Evolutionary conservation across 805 yeast species (phyloP).

Genomic region (Diddensiella santjacobensis): DNA sequence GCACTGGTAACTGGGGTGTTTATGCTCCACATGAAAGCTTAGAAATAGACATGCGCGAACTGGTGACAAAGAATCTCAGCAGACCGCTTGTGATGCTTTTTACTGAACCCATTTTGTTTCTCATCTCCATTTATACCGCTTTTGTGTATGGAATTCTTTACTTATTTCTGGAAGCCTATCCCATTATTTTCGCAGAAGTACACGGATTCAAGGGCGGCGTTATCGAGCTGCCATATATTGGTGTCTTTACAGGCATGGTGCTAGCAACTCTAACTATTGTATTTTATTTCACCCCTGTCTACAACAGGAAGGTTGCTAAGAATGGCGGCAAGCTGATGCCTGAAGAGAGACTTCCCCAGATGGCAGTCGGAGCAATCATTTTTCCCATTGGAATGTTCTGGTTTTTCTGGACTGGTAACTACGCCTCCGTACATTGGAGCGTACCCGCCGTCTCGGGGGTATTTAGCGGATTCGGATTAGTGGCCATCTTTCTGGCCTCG

Average conservation of each 20-base stretch:
- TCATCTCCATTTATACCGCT: slow-evolving; percentile 64
- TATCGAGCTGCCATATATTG: slow-evolving; percentile 73
- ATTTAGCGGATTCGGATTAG: slow-evolving; percentile 64
- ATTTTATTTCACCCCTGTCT: slow-evolving; percentile 49
- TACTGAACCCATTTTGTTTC: slow-evolving; percentile 65
- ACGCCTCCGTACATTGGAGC: slow-evolving; percentile 71
- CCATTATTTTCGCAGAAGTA: slow-evolving; percentile 59
- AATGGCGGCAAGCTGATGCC: slow-evolving; percentile 62
- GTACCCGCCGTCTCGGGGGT: slow-evolving; percentile 68
- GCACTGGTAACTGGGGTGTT: slow-evolving; percentile 77
- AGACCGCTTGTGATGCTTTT: slow-evolving; percentile 65
- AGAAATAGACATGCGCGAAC: slow-evolving; percentile 50
- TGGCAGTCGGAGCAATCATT: slow-evolving; percentile 65
- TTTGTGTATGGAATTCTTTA: slow-evolving; percentile 77
- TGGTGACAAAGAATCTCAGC: slow-evolving; percentile 54
- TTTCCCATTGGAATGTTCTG: slow-evolving; percentile 80
- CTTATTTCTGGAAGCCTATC: slow-evolving; percentile 67
- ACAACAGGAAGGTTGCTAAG: slow-evolving; percentile 42
- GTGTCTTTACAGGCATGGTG: slow-evolving; percentile 66
- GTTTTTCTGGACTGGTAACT: slow-evolving; percentile 87
- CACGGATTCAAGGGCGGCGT: slow-evolving; percentile 58
- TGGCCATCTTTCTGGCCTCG: slow-evolving; percentile 64
- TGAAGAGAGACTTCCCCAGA: slow-evolving; percentile 73
- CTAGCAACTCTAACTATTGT: slow-evolving; percentile 54
- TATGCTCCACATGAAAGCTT: slow-evolving; percentile 69